Evolutionary conservation across 73 alveolate genomes (phyloP), one percentile per base, ranked within the genome.

Genomic region (Paramecium primaurelia): DNA sequence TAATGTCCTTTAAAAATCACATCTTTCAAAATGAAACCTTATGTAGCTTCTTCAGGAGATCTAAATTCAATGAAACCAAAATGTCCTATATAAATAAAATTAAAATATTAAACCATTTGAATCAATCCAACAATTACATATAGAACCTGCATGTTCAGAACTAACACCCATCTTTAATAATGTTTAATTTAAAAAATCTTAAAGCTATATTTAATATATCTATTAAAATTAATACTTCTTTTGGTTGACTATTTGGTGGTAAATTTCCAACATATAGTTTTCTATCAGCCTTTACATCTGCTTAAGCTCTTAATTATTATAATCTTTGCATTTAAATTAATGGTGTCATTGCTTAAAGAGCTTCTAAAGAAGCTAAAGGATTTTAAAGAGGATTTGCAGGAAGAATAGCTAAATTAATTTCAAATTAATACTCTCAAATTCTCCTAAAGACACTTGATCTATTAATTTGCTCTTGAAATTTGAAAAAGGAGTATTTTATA

Each of bases 11-110:
- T 83, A 58, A 98, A 86, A 69, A 96, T 95, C 83, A 97, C 96
- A 11, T 97, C 98, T 91, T 95, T 91, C 75, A 97, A 91, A 22
- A 93, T 93, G 54, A 97, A 96, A 28, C 99, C 99, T 64, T 93
- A 91, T 38, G 98, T 96, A 5, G 99, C 99, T 92, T 98, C 99
- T 73, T 96, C 99, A 0, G 99, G 97, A 12, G 99, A 88, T 89
- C 99, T 89, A 87, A 98, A 98, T 88, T 98, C 99, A 30, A 96
- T 96, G 89, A 98, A 98, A 14, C 98, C 99, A 96, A 96, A 98
- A 93, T 86, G 93, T 1, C 84, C 84, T 64, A 32, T 0, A 32
- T 22, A 16, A n/a, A n/a, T 32, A 32, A 22, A 22, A 64, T 32
- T 32, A 0, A 4, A 40, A 28, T 1, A 64, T 10, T 3, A 64